Conservation (phyloP, 2,329 filamentous ascomycete species). For the Penicillium corylophilum region DNA sequence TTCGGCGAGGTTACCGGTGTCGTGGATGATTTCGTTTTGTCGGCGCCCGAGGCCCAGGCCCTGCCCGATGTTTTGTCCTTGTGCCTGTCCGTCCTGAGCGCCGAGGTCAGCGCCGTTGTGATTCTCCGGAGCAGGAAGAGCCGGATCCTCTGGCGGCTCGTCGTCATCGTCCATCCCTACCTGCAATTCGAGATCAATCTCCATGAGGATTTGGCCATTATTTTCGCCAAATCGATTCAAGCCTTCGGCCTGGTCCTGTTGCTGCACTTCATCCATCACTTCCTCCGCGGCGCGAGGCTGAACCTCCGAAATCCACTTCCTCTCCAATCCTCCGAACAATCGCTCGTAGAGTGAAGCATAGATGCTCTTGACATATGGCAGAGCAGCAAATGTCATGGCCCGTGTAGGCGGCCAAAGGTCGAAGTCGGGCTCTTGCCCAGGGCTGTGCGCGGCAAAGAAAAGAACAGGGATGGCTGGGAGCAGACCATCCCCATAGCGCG, state of each 20-base stretch:
- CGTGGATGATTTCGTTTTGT: slow-evolving; percentile 52
- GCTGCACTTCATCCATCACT: slow-evolving; percentile 34
- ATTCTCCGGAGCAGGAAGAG: slow-evolving; percentile 23
- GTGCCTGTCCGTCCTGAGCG: slow-evolving; percentile 26
- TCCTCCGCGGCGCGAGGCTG: slow-evolving; percentile 55
- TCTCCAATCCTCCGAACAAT: slow-evolving; percentile 58
- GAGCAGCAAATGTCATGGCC: slow-evolving; percentile 62
- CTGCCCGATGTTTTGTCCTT: slow-evolving; percentile 26
- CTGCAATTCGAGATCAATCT: slow-evolving; percentile 53
- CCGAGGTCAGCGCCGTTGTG: slow-evolving; percentile 26
- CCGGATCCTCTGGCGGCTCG: slow-evolving; percentile 34
- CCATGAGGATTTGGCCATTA: slow-evolving; percentile 47
- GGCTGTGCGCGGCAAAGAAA: slow-evolving; percentile 51
- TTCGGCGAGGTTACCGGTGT: slow-evolving; percentile 57
- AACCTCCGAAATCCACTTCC: slow-evolving; percentile 62
- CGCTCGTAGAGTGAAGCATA: slow-evolving; percentile 64
- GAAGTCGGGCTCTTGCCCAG: slow-evolving; percentile 49
- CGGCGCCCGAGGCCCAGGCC: slow-evolving; percentile 37
- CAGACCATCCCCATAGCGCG: slow-evolving; percentile 61
- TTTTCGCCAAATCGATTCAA: slow-evolving; percentile 26
- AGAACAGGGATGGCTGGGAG: slow-evolving; percentile 63
- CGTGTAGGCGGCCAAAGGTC: slow-evolving; percentile 66
- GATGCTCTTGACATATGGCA: slow-evolving; percentile 64
- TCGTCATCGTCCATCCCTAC: slow-evolving; percentile 49
- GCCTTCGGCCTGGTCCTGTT: slow-evolving; percentile 35